phyloP scores from a whole-genome alignment of 805 yeast genomes.

The Kodamaea fukazawae region DNA sequence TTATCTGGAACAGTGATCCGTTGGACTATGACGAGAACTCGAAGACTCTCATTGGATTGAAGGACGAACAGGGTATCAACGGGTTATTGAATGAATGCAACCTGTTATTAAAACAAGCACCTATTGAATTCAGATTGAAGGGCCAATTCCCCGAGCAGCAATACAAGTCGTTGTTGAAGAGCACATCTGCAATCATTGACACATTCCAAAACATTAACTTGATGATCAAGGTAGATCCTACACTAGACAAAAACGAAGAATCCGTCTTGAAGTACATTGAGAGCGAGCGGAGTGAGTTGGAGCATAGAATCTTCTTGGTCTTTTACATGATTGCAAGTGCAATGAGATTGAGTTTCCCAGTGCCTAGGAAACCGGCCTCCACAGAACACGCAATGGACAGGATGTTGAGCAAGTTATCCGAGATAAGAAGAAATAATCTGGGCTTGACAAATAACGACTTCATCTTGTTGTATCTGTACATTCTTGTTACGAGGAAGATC shows the following conservation, averaged over 20 bases:
- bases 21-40: slow-evolving; percentile 40
- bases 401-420: slow-evolving; percentile 61
- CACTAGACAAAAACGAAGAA: slow-evolving; percentile 50
- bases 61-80: slow-evolving; percentile 48
- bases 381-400: slow-evolving; percentile 73
- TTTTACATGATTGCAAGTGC: slow-evolving; percentile 81
- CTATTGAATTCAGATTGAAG: slow-evolving; percentile 69
- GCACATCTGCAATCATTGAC: slow-evolving; percentile 67
- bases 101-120: slow-evolving; percentile 62
- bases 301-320: slow-evolving; percentile 67
- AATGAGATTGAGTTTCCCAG: slow-evolving; percentile 68
- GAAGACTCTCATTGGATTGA: slow-evolving; percentile 38
- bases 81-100: slow-evolving; percentile 59
- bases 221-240: slow-evolving; percentile 62
- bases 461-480: slow-evolving; percentile 71
- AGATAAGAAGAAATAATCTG: slow-evolving; percentile 43
- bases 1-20: slow-evolving; percentile 78
- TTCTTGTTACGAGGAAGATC: slow-evolving; percentile 66
- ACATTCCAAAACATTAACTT: slow-evolving; percentile 72
- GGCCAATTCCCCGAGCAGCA: slow-evolving; percentile 62
- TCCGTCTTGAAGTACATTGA: slow-evolving; percentile 53
- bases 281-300: slow-evolving; percentile 64
- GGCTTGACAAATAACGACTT: slow-evolving; percentile 64
- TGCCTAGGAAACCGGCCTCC: slow-evolving; percentile 75
- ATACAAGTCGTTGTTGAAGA: slow-evolving; percentile 49